Evolutionary conservation across 352 stramenopile species (phyloP).

Genomic region (Phytophthora uliginosa): DNA sequence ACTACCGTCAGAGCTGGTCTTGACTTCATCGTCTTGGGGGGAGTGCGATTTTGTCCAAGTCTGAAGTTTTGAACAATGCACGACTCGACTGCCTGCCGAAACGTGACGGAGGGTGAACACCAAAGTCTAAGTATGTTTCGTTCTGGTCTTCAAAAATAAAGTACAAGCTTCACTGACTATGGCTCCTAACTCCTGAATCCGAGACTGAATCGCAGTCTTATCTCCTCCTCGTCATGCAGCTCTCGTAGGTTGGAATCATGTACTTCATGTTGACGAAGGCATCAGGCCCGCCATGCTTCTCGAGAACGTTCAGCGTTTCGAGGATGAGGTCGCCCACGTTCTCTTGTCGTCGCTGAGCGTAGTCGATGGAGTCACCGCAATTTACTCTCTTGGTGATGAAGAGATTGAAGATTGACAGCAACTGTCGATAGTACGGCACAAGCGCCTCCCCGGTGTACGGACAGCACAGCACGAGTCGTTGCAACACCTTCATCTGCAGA

Average conservation of each 20-base stretch:
- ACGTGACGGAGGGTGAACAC: neutral
- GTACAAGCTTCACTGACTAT: neutral
- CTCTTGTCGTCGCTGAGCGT: constrained; percentile 89
- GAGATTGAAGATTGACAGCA: constrained; percentile 94
- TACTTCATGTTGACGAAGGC: constrained; percentile 98
- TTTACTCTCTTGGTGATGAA: constrained; percentile 94
- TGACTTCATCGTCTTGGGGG: constrained; percentile 17
- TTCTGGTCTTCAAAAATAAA: constrained; percentile 34
- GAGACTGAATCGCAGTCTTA: constrained; percentile 7
- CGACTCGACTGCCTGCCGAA: neutral
- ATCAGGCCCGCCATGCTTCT: constrained; percentile 85
- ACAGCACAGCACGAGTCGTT: constrained; percentile 75
- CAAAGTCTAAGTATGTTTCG: constrained; percentile 27
- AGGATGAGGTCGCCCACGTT: constrained; percentile 92
- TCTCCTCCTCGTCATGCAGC: constrained; percentile 56
- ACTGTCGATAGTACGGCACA: constrained; percentile 94
- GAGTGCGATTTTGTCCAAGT: neutral
- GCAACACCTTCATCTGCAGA: constrained; percentile 82
- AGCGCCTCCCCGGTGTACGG: constrained; percentile 89
- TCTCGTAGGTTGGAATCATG: constrained; percentile 97
- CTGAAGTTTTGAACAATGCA: constrained; percentile 7
- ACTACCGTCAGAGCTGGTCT: constrained; percentile 29
- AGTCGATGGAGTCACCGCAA: constrained; percentile 95
- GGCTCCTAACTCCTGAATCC: neutral
- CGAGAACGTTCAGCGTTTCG: constrained; percentile 92